Evolutionary conservation across 2,329 filamentous ascomycete species (phyloP).

Genomic region (Mycocentrospora acerina): DNA sequence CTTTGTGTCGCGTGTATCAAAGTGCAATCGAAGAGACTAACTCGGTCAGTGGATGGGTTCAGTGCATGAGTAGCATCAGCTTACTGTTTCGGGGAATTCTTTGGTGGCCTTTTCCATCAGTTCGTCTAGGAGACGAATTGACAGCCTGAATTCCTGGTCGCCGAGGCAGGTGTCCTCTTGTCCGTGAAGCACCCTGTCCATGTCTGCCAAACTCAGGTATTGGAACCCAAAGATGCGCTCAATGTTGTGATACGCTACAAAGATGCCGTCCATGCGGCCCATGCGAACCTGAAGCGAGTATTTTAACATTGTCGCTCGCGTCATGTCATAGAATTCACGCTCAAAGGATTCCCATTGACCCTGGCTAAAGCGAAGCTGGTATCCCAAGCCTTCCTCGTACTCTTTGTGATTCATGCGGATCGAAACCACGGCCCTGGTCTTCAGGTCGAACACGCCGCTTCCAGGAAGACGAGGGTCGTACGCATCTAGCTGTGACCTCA

Average conservation of each 20-base stretch:
- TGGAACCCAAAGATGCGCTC: slow-evolving; percentile 97
- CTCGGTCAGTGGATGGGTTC: slow-evolving; percentile 7
- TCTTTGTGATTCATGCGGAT: slow-evolving; percentile 82
- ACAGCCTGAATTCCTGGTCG: slow-evolving; percentile 81
- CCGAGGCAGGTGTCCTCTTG: slow-evolving; percentile 67
- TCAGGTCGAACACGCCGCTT: slow-evolving; percentile 92
- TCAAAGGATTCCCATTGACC: slow-evolving; percentile 91
- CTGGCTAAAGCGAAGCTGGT: slow-evolving; percentile 75
- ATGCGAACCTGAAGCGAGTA: slow-evolving; percentile 96
- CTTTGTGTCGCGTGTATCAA: slow-evolving; percentile 68
- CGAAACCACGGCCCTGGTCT: slow-evolving; percentile 87
- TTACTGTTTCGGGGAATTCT: slow-evolving; percentile 68
- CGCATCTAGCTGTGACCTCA: slow-evolving; percentile 94
- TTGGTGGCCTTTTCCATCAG: slow-evolving; percentile 73
- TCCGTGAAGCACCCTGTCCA: slow-evolving; percentile 89
- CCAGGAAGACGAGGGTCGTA: slow-evolving; percentile 83
- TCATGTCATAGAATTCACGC: slow-evolving; percentile 96
- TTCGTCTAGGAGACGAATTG: slow-evolving; percentile 76
- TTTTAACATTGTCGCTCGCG: slow-evolving; percentile 88
- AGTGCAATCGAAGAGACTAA: slow-evolving; percentile 72
- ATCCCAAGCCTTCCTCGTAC: slow-evolving; percentile 75
- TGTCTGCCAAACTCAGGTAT: slow-evolving; percentile 81
- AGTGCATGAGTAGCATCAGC: neutral
- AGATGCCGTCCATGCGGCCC: slow-evolving; percentile 98
- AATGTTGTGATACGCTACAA: slow-evolving; percentile 94